Percentiles rank a stretch among this genome's conserved stretches.
Conservation (phyloP, 2,329 filamentous ascomycete species). For the Xylaria sp. region DNA sequence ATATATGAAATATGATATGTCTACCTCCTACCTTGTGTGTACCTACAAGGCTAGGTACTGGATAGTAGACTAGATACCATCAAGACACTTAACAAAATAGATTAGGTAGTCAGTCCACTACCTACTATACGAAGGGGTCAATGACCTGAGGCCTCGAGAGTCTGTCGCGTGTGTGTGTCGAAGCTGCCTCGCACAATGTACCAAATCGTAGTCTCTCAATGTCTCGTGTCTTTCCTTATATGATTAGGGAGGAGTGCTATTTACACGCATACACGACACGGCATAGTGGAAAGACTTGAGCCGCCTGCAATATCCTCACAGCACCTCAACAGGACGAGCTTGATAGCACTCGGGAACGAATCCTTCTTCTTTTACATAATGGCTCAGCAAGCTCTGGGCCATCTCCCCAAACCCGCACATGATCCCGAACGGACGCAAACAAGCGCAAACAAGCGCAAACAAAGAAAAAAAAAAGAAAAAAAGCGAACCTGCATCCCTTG, state of each 20-base stretch:
- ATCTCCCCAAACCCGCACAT: not conserved
- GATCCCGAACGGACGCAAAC: not conserved
- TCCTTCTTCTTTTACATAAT: not conserved
- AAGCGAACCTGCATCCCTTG: not conserved
- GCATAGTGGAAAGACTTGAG: not conserved
- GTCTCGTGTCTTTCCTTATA: not conserved
- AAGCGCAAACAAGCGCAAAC: not conserved
- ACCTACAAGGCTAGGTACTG: not conserved
- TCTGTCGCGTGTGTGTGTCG: too few relatives aligned
- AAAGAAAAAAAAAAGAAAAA: not conserved
- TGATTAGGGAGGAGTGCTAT: not conserved
- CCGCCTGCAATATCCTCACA: not conserved
- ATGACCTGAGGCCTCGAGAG: not conserved
- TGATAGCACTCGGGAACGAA: not conserved
- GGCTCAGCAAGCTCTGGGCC: not conserved
- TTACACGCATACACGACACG: not conserved
- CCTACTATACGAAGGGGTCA: not conserved
- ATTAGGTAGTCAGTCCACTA: not conserved
- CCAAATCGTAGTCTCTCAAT: not conserved
- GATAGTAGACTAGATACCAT: not conserved
- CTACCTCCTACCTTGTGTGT: too few relatives aligned
- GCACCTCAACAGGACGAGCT: not conserved
- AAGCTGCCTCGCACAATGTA: not conserved
- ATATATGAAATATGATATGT: conserved; percentile 1
- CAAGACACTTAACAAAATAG: not conserved